A percentile compares a stretch with the other conserved stretches of the same genome.
phyloP scores from a whole-genome alignment of 768 basidiomycete genomes.

The Agrocybe praecox region DNA sequence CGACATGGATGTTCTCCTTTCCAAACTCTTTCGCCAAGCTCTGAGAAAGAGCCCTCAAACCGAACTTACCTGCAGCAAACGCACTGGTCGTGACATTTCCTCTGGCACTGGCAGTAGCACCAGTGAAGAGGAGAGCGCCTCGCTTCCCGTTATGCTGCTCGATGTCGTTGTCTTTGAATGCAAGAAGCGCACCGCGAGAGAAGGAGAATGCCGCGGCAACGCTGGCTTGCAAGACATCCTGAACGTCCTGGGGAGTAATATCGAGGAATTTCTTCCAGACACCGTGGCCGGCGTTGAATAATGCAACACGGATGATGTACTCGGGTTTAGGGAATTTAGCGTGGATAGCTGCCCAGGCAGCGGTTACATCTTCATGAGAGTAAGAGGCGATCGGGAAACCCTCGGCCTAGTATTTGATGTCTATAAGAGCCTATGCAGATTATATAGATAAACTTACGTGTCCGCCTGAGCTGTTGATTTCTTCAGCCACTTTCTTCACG shows the following conservation, averaged over 20 bases:
- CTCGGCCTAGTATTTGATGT: constrained; percentile 43
- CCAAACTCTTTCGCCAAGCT: constrained; percentile 77
- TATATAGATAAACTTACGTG: constrained; percentile 38
- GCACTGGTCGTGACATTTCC: constrained; percentile 64
- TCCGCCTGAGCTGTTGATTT: constrained; percentile 60
- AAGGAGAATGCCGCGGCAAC: constrained; percentile 66
- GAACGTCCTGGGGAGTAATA: constrained; percentile 58
- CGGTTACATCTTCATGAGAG: constrained; percentile 50
- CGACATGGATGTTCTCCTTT: constrained; percentile 75
- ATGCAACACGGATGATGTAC: constrained; percentile 56
- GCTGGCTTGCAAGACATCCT: constrained; percentile 50
- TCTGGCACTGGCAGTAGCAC: constrained; percentile 67
- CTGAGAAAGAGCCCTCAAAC: constrained; percentile 63
- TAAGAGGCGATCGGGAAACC: constrained; percentile 58
- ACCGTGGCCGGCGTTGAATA: constrained; percentile 63
- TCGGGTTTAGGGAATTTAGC: constrained; percentile 46
- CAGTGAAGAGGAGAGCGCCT: constrained; percentile 72
- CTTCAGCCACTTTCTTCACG: constrained; percentile 53
- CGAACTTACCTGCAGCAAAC: constrained; percentile 68
- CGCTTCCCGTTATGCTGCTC: constrained; percentile 52
- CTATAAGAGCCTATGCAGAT: not conserved
- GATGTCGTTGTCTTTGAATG: constrained; percentile 59
- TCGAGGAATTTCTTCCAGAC: constrained; percentile 72
- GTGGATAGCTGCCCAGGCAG: constrained; percentile 50
- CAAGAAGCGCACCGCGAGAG: constrained; percentile 57